Evolutionary conservation across 2,329 filamentous ascomycete species (phyloP).

Genomic region (Ampelomyces quisqualis): DNA sequence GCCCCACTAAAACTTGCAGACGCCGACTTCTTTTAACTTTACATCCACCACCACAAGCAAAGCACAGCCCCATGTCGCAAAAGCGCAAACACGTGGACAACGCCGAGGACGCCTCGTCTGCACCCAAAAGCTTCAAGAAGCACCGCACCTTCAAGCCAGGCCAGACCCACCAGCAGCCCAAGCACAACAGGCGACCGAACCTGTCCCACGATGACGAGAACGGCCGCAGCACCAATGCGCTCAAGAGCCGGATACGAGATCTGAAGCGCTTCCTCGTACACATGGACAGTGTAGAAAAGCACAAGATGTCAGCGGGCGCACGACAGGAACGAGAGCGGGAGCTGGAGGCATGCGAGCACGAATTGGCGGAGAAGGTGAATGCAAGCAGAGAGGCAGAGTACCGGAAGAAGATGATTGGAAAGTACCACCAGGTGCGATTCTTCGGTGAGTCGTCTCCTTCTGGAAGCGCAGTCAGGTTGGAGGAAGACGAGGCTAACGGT

Average conservation of each 20-base stretch:
- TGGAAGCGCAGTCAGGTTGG: too few species aligned
- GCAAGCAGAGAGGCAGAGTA: slow-evolving; percentile 60
- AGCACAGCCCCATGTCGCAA: slow-evolving; percentile 32
- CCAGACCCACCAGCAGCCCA: slow-evolving; percentile 13
- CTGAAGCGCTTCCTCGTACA: slow-evolving; percentile 66
- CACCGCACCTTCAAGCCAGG: slow-evolving; percentile 24
- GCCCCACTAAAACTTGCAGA: slow-evolving; percentile 38
- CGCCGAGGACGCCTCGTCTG: slow-evolving; percentile 14
- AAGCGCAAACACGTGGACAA: slow-evolving; percentile 38
- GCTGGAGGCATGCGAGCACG: slow-evolving; percentile 64
- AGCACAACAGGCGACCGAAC: slow-evolving; percentile 23
- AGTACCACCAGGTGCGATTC: slow-evolving; percentile 82
- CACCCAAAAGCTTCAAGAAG: slow-evolving; percentile 24
- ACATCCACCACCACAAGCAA: slow-evolving; percentile 1
- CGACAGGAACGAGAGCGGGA: slow-evolving; percentile 71
- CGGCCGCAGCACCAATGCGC: slow-evolving; percentile 53
- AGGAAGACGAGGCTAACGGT: slow-evolving; percentile 10
- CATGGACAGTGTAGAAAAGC: slow-evolving; percentile 50
- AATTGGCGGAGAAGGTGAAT: slow-evolving; percentile 52
- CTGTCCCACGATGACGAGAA: slow-evolving; percentile 26
- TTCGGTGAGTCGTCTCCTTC: slow-evolving; percentile 60
- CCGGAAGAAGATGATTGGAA: slow-evolving; percentile 69
- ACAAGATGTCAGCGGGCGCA: slow-evolving; percentile 64
- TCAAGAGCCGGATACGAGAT: slow-evolving; percentile 71
- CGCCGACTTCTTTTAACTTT: slow-evolving; percentile 9